phyloP scores from a whole-genome alignment of 805 yeast species.

The Metschnikowia anglica region DNA sequence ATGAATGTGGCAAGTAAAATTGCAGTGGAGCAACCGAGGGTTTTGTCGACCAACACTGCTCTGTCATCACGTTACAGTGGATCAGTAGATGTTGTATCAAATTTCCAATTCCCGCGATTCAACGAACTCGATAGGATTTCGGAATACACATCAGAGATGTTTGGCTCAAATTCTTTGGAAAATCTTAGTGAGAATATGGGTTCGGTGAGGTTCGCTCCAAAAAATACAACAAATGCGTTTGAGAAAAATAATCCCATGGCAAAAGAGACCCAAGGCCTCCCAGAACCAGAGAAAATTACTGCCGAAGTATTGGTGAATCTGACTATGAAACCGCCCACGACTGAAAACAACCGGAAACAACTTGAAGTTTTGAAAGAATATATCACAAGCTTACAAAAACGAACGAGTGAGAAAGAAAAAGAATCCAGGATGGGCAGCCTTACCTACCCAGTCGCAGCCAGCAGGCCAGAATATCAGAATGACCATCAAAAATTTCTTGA shows the following conservation, averaged over 20 bases:
- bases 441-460: no score
- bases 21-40: not conserved
- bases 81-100: conserved; percentile 13
- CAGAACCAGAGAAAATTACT: no score
- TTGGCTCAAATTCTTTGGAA: not conserved
- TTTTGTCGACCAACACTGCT: conserved; percentile 5
- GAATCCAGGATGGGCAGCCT: not conserved
- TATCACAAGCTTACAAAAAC: not conserved
- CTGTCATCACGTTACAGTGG: conserved; percentile 15
- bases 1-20: not conserved
- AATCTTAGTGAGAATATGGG: not conserved
- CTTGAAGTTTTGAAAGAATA: not conserved
- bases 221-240: not conserved
- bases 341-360: not conserved
- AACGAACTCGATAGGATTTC: conserved; percentile 6
- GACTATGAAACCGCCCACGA: not conserved
- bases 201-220: conserved; percentile 7
- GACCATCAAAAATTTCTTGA: not conserved
- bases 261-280: not conserved
- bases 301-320: not conserved
- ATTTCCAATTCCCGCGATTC: conserved; percentile 14
- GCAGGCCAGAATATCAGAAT: not conserved
- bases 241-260: not conserved
- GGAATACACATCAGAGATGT: not conserved
- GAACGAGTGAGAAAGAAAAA: not conserved